Evolutionary conservation across 495 filamentous ascomycete genomes (phyloP).

Genomic region (Xylaria cubensis): DNA sequence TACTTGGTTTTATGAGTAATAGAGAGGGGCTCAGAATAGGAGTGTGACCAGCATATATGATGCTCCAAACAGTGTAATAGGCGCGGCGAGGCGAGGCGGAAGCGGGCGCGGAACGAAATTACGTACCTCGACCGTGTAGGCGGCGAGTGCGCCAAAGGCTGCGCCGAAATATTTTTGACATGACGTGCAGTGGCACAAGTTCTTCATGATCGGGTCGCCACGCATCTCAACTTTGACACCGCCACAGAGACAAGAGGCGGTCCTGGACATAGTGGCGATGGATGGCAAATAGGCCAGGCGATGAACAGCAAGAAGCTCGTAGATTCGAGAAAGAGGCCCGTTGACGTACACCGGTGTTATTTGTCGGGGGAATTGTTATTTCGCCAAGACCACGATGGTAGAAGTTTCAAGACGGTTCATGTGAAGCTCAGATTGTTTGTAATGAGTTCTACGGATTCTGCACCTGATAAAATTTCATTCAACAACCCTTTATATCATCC

Average conservation of each 20-base stretch:
- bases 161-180: constrained; percentile 30
- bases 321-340: background rate
- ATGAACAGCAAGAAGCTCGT: background rate
- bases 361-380: background rate
- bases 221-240: constrained; percentile 20
- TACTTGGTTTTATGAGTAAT: background rate
- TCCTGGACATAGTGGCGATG: constrained; percentile 11
- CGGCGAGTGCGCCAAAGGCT: constrained; percentile 10
- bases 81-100: background rate
- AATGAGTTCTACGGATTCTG: background rate
- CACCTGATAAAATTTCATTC: background rate
- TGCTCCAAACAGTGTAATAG: background rate
- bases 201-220: constrained; percentile 22
- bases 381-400: background rate
- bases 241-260: constrained; percentile 31
- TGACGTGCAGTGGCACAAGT: constrained; percentile 30
- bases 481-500: background rate
- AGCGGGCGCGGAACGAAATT: background rate
- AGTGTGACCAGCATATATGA: background rate
- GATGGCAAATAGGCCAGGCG: background rate
- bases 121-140: constrained; percentile 25
- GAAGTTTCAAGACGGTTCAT: background rate
- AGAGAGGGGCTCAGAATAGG: background rate
- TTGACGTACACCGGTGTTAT: background rate
- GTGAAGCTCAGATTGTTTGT: background rate